phyloP scores from a whole-genome alignment of 805 yeast species.

The Candida loeiensis region DNA sequence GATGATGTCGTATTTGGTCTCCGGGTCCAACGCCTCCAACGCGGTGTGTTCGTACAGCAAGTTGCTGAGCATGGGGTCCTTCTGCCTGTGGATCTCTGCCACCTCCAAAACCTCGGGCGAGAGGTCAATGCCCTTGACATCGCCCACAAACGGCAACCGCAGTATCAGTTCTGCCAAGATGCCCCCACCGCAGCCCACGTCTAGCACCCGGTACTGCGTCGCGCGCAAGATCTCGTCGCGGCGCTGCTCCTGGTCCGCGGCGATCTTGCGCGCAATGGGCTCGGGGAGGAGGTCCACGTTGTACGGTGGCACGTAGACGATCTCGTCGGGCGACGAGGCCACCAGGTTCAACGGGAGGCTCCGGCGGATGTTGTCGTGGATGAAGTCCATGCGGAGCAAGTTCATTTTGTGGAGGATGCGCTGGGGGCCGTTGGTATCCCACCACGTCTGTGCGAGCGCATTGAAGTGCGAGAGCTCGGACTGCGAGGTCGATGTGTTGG shows the following conservation, averaged over 20 bases:
- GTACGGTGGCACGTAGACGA: slow-evolving; percentile 75
- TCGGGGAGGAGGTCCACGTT: slow-evolving; percentile 62
- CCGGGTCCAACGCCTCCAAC: slow-evolving; percentile 52
- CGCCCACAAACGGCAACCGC: slow-evolving; percentile 56
- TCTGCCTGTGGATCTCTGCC: slow-evolving; percentile 62
- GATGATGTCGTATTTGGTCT: slow-evolving; percentile 63
- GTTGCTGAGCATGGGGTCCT: slow-evolving; percentile 58
- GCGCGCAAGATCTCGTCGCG: slow-evolving; percentile 34
- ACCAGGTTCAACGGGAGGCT: slow-evolving; percentile 40
- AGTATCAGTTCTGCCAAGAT: slow-evolving; percentile 84
- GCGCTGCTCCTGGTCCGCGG: slow-evolving; percentile 47
- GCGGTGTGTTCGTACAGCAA: slow-evolving; percentile 59
- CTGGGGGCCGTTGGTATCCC: slow-evolving; percentile 94
- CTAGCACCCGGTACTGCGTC: slow-evolving; percentile 56
- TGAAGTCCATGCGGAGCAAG: slow-evolving; percentile 80
- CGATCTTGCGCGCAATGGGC: slow-evolving; percentile 45
- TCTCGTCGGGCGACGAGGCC: slow-evolving; percentile 32
- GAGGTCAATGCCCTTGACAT: slow-evolving; percentile 81
- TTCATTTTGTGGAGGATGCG: slow-evolving; percentile 95
- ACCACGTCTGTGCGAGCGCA: slow-evolving; percentile 91
- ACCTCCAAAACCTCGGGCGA: slow-evolving; percentile 78
- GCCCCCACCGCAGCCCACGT: slow-evolving; percentile 99
- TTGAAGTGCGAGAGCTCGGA: slow-evolving; percentile 81
- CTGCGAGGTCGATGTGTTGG: slow-evolving; percentile 42
- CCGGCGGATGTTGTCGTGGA: slow-evolving; percentile 54